These are phyloP conservation scores for Metarhizium guizhouense DNA, from an alignment of 2,329 filamentous ascomycete genomes.

Conservation along the genomic window DNA sequence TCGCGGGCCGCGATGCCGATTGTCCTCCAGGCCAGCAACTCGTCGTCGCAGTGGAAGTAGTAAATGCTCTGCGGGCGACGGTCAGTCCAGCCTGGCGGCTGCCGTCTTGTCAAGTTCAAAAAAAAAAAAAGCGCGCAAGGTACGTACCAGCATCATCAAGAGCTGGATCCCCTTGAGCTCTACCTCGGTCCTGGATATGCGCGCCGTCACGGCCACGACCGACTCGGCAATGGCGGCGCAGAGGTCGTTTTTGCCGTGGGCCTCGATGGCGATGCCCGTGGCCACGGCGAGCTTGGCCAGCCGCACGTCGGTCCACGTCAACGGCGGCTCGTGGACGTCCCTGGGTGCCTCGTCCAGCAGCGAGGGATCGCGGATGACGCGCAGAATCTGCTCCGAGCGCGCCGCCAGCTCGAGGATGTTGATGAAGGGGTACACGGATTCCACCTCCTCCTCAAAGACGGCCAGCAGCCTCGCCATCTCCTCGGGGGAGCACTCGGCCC, in stretches of 20 bases:
- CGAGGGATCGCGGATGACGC: constrained; percentile 10
- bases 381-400: constrained; percentile 17
- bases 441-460: constrained; percentile 30
- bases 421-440: constrained; percentile 26
- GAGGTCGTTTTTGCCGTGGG: constrained; percentile 20
- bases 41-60: constrained; percentile 37
- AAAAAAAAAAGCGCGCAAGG: not conserved
- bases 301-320: constrained; percentile 19
- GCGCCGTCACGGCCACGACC: constrained; percentile 19
- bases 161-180: constrained; percentile 25
- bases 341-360: not conserved
- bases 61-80: constrained; percentile 24
- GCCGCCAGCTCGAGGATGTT: constrained; percentile 18
- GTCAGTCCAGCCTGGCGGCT: not conserved
- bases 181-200: constrained; percentile 19
- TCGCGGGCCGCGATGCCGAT: constrained; percentile 37
- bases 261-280: constrained; percentile 22
- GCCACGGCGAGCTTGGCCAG: constrained; percentile 26
- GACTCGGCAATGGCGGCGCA: constrained; percentile 19
- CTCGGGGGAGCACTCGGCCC: constrained; percentile 12
- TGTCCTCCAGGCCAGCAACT: constrained; percentile 38
- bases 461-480: constrained; percentile 24
- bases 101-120: not conserved
- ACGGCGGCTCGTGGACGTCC: not conserved
- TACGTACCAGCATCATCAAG: constrained; percentile 19